Percentiles rank a stretch among this genome's conserved stretches.
Evolutionary conservation across 1,284 basidiomycete species (phyloP).

Genomic region (Cystobasidium pallidum): DNA sequence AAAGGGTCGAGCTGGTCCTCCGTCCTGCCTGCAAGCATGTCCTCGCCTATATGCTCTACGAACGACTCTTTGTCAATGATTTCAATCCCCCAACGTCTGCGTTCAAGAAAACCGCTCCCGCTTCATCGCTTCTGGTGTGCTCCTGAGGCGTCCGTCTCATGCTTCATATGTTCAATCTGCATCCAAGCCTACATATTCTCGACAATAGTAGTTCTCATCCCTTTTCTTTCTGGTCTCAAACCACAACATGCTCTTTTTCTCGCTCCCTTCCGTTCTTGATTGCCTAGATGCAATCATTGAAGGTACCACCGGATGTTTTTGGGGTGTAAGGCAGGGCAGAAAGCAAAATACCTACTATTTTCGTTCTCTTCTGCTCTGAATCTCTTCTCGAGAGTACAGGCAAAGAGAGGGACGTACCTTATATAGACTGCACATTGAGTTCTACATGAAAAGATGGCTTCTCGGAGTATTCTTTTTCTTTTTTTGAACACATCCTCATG

Average conservation of each 20-base stretch:
- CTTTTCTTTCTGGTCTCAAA: neutral
- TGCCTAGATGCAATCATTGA: neutral
- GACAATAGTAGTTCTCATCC: neutral
- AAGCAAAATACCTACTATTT: neutral
- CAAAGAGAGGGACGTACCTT: neutral
- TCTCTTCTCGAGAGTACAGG: neutral
- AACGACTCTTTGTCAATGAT: neutral
- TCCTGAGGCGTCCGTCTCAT: too few species aligned
- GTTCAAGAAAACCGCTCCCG: neutral
- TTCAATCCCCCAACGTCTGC: neutral
- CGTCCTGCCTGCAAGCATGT: slow-evolving; percentile 1
- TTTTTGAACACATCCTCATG: neutral
- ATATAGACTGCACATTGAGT: neutral
- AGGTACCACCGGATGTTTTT: slow-evolving; percentile 7
- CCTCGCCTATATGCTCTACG: too few species aligned
- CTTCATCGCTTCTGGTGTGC: too few species aligned
- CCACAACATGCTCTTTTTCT: slow-evolving; percentile 20
- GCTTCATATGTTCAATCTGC: too few species aligned
- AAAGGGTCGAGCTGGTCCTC: slow-evolving; percentile 40
- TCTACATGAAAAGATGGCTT: neutral
- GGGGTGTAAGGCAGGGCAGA: slow-evolving; percentile 43
- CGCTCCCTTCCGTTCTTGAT: slow-evolving; percentile 9
- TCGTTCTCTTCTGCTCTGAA: neutral
- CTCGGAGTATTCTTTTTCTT: too few species aligned
- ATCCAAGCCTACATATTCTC: neutral